Base-by-base conservation (phyloP, 1,284 basidiomycete species). In the Apiotrichum laibachii region DNA sequence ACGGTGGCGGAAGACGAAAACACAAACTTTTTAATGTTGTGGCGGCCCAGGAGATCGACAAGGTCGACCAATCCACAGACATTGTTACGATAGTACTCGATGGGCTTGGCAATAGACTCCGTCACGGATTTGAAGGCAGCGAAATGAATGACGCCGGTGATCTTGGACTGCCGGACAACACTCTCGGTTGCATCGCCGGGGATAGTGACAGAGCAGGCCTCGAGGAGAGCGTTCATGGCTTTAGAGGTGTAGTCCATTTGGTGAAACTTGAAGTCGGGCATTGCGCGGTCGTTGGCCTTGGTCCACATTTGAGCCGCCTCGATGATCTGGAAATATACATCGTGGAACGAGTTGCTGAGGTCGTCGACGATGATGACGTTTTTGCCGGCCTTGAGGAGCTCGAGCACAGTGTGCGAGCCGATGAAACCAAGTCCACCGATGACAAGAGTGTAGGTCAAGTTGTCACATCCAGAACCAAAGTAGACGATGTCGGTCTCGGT, bases 1-100 rank as follows among this genome's bases (percentile, higher is more conserved):
- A 60, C 59, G 5, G 59, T 60, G 18, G 59, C 59, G 2, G 59
- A 60, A 8, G 59, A 60, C 7, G 59, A 60, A 37, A 56, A 60
- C 22, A 60, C 59, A 42, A 60, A 60, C 40, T 60, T 60, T 45
- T 56, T 49, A 45, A 60, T 60, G 47, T 46, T 39, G 57, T 54
- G 51, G 33, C 22, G 22, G 40, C 43, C 57, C 10, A 58, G 57
- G 2, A 53, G 34, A 7, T 49, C 47, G 35, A 58, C 19, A 31
- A 58, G 57, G 22, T 48, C 43, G 6, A 58, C 52, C 11, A 58
- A 52, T 16, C 57, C 57, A 42, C 51, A 58, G 11, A 58, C 57
- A 33, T 58, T 58, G 52, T 58, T 58, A 26, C 42, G 42, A 52
- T 58, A 58, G 52, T 58, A 58, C n/a, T 52, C 39, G 40, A 58